Percentiles rank a stretch among this genome's conserved stretches.
phyloP scores from a whole-genome alignment of 192 early-diverging fungal genomes.

The Pecoramyces ruminantium region DNA sequence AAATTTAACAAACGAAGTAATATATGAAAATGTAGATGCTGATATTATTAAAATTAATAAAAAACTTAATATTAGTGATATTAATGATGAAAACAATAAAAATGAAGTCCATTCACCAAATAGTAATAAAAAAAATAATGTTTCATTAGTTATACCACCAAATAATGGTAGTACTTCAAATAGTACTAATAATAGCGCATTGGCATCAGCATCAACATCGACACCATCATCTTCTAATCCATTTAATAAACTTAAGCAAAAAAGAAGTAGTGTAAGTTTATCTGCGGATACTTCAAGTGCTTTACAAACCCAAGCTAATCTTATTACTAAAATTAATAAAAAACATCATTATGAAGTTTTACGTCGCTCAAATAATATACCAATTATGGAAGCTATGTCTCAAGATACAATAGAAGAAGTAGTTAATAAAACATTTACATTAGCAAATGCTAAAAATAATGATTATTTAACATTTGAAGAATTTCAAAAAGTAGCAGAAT shows the following conservation, averaged over 20 bases:
- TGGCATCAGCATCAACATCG: not conserved
- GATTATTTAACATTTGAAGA: constrained; percentile 57
- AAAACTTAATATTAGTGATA: not conserved
- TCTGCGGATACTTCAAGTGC: not conserved
- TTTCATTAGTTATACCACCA: not conserved
- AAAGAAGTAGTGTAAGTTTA: not conserved
- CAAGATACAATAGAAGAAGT: constrained; percentile 88
- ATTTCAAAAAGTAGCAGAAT: constrained; percentile 59
- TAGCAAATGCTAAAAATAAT: constrained; percentile 23
- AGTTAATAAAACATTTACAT: constrained; percentile 70
- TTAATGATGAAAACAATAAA: not conserved
- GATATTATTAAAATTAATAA: not conserved
- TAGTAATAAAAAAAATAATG: not conserved
- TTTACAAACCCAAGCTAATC: not conserved
- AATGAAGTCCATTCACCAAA: not conserved
- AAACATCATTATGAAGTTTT: not conserved
- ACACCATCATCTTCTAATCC: not conserved
- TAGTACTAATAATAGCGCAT: not conserved
- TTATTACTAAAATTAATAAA: not conserved
- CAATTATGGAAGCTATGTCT: constrained; percentile 81
- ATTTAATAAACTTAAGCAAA: not conserved
- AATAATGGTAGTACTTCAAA: not conserved
- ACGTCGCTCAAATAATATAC: constrained; percentile 5
- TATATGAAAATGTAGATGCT: not conserved
- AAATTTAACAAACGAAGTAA: not conserved